Evolutionary conservation across 2,329 filamentous ascomycete species (phyloP), one percentile per base, ranked within the genome.

Genomic region (Cadophora gregata): DNA sequence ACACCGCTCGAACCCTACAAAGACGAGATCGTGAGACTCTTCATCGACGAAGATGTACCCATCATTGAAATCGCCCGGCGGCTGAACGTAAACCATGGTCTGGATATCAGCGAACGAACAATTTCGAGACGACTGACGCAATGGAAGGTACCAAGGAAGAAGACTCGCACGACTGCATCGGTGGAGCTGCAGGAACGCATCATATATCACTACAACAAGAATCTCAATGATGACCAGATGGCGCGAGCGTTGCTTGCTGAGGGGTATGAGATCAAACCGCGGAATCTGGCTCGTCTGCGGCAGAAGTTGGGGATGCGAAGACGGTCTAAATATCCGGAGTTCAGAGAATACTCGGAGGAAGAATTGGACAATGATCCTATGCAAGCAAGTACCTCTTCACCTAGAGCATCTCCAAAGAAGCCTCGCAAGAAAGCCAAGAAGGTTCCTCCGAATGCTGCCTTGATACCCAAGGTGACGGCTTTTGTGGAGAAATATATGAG

Each of bases 401-500:
- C 63, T 16, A 70, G 59, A 59, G 27, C 58, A 3, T 62, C 65
- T 19, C 62, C 63, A 2, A 67, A 63, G 16, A 72, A 70, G 31
- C 58, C 56, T 38, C 47, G 50, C 42, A 72, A 70, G 59, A 71
- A 68, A 55, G 63, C 53, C 25, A 69, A 70, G 38, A 73, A 69
- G 58, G 51, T 59, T 36, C 68, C 67, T 16, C 68, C 70, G 31
- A 74, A 73, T 69, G 66, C 70, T n/a, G 67, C 71, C 1, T 64
- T 76, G 63, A 80, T 87, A 76, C 79, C 81, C 36, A 76, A 82
- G 59, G 86, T 90, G 67, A 87, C 86, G 21, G 79, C 80, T 55
- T 92, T 90, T 77, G 89, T 93, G 62, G 81, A 87, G 75, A 81
- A 83, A 50, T 93, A 91, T 82, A 95, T 94, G 90, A 82, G 86